Conservation (phyloP, 1,284 basidiomycete genomes). For the Papiliotrema flavescens region DNA sequence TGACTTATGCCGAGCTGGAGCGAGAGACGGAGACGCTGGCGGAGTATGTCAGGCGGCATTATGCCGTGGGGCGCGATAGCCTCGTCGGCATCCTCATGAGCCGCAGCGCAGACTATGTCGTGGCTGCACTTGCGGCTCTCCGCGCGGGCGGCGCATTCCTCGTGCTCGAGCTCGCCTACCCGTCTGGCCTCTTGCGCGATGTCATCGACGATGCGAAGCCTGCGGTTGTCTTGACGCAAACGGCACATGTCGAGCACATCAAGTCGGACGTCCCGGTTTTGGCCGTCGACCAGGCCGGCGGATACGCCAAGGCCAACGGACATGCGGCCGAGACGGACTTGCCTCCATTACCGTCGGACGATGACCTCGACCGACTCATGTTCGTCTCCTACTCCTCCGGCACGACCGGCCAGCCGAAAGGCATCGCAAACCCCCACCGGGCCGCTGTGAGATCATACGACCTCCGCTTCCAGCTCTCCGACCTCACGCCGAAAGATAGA, state of each 20-base stretch:
- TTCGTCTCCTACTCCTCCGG: conserved; percentile 44
- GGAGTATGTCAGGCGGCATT: conserved; percentile 17
- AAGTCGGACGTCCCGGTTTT: conserved; percentile 13
- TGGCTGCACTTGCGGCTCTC: conserved; percentile 36
- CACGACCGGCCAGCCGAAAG: conserved; percentile 41
- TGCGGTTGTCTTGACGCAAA: conserved; percentile 35
- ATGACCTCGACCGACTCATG: conserved; percentile 36
- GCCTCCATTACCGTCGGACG: conserved; percentile 12
- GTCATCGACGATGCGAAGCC: conserved; percentile 41
- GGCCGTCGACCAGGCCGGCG: conserved; percentile 12
- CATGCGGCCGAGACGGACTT: not conserved
- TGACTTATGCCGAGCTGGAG: conserved; percentile 40
- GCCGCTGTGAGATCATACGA: conserved; percentile 37
- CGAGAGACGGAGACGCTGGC: conserved; percentile 22
- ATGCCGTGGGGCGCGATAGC: conserved; percentile 26
- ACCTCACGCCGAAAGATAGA: conserved; percentile 29
- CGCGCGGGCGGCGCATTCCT: conserved; percentile 43
- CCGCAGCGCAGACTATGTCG: conserved; percentile 38
- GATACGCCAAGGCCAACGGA: conserved; percentile 9
- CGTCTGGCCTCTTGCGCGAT: conserved; percentile 29
- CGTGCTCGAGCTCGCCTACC: conserved; percentile 44
- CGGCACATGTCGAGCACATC: conserved; percentile 23
- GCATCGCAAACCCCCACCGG: conserved; percentile 40
- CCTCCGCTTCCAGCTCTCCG: conserved; percentile 34
- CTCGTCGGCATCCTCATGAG: conserved; percentile 38